A percentile compares a stretch with the other conserved stretches of the same genome.
These are phyloP conservation scores for Tuber melanosporum DNA, from an alignment of 495 filamentous ascomycete species.

Conservation along the genomic window DNA sequence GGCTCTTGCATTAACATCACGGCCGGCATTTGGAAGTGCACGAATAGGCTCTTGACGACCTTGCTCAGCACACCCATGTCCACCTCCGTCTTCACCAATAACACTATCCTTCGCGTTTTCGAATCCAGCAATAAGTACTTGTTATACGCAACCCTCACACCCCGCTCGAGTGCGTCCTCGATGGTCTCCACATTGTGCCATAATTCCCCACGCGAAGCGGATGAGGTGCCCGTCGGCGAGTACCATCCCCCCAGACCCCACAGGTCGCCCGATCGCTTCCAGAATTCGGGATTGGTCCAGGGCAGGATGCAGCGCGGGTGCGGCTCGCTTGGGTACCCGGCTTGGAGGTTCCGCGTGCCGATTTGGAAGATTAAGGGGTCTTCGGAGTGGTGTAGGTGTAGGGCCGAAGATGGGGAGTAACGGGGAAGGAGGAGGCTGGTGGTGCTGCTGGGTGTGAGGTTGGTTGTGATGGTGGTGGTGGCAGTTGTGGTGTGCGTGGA, in stretches of 20 bases:
- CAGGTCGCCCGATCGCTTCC: constrained; percentile 68
- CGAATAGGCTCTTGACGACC: constrained; percentile 68
- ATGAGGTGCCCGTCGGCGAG: not conserved
- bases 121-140: constrained; percentile 77
- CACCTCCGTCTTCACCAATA: constrained; percentile 68
- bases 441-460: constrained; percentile 16
- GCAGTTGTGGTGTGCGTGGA: not conserved
- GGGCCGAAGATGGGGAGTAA: constrained; percentile 62
- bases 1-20: constrained; percentile 72
- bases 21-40: constrained; percentile 69
- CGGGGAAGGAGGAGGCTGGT: constrained; percentile 59
- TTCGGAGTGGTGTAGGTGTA: constrained; percentile 71
- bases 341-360: constrained; percentile 68
- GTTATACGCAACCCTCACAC: constrained; percentile 74
- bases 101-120: constrained; percentile 60
- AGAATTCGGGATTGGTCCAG: constrained; percentile 59
- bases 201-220: constrained; percentile 51
- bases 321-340: constrained; percentile 77
- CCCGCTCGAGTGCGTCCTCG: constrained; percentile 80
- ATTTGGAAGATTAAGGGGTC: constrained; percentile 78
- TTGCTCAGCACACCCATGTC: constrained; percentile 72
- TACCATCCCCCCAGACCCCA: constrained; percentile 6
- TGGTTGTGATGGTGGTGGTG: constrained; percentile 17
- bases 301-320: constrained; percentile 63
- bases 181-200: constrained; percentile 79